A percentile compares a stretch with the other conserved stretches of the same genome.
Conservation (phyloP, 345 rosid species). For the Pugionium cornutum region DNA sequence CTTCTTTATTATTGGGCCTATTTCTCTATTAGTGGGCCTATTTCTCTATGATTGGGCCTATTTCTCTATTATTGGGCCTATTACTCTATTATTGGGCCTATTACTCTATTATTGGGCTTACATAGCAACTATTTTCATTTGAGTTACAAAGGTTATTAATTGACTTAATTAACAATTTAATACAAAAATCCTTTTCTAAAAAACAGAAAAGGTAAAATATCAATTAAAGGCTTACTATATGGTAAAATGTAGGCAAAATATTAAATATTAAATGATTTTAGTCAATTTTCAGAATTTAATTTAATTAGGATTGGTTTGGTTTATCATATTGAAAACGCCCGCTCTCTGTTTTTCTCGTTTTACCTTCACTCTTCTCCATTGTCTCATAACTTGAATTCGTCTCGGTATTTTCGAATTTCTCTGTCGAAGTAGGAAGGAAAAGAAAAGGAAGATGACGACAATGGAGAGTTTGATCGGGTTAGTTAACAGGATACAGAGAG, state of each 20-base stretch:
- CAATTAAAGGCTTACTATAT: too few species aligned
- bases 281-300: neutral
- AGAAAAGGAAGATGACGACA: constrained; percentile 49
- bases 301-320: constrained; percentile 28
- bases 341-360: constrained; percentile 24
- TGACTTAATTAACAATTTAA: too few species aligned
- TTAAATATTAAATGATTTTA: neutral
- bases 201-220: too few species aligned
- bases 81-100: too few species aligned
- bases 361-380: neutral
- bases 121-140: too few species aligned
- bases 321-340: constrained; percentile 32
- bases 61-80: too few species aligned
- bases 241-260: neutral
- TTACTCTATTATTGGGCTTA: too few species aligned
- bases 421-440: neutral
- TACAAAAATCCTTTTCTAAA: too few species aligned
- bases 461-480: constrained; percentile 90
- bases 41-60: too few species aligned
- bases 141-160: too few species aligned
- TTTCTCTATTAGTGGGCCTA: too few species aligned
- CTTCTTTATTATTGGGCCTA: too few species aligned
- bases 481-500: constrained; percentile 84
- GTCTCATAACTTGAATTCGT: neutral
- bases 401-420: neutral